phyloP scores from a whole-genome alignment of 2,329 filamentous ascomycete species.

The Chalaropsis thielavioides region DNA sequence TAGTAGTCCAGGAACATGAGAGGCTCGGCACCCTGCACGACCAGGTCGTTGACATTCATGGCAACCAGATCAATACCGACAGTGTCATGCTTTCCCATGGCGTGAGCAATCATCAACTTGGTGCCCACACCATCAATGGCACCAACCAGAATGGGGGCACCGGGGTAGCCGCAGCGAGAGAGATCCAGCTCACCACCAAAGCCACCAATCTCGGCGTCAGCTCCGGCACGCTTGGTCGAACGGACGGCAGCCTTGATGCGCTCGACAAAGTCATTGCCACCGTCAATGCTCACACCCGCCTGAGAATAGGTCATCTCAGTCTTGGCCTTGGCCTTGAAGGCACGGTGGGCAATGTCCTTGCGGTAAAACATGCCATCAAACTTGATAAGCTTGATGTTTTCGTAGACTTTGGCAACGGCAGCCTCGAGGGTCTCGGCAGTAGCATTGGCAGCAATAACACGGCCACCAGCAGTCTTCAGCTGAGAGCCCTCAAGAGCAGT shows the following conservation, averaged over 20 bases:
- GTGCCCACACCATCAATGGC: conserved; percentile 95
- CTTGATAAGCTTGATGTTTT: conserved; percentile 55
- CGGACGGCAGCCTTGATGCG: conserved; percentile 83
- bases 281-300: conserved; percentile 86
- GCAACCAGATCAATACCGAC: conserved; percentile 94
- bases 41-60: conserved; percentile 97
- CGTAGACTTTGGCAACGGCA: conserved; percentile 78
- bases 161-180: conserved; percentile 40
- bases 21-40: conserved; percentile 89
- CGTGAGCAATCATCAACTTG: conserved; percentile 90
- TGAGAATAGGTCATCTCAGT: conserved; percentile 69
- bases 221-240: conserved; percentile 69
- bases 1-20: conserved; percentile 98
- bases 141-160: conserved; percentile 68
- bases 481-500: conserved; percentile 50
- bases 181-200: conserved; percentile 84
- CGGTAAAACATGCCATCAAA: conserved; percentile 87
- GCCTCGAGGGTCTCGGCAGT: conserved; percentile 57
- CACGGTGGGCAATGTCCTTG: conserved; percentile 78
- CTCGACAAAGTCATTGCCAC: conserved; percentile 82
- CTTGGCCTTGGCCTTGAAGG: conserved; percentile 36
- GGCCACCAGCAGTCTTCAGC: conserved; percentile 67
- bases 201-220: conserved; percentile 85
- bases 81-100: conserved; percentile 77
- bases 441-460: conserved; percentile 87